Percentiles rank a stretch among this genome's conserved stretches.
Evolutionary conservation across 495 filamentous ascomycete genomes (phyloP).

Genomic region (Aspergillus hancockii): DNA sequence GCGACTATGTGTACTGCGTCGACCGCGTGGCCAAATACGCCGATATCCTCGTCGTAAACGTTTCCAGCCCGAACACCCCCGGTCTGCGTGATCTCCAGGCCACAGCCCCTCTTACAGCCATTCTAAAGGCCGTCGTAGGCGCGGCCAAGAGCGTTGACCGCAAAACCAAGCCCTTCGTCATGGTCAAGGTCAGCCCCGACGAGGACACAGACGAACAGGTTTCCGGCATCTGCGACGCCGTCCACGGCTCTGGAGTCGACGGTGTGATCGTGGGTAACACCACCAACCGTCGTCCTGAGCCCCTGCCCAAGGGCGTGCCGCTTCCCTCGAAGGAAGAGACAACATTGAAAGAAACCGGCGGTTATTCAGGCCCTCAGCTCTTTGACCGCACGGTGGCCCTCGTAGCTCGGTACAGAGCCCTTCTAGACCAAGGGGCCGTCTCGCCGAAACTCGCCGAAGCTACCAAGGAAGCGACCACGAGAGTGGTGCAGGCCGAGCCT

Average conservation of each 20-base stretch:
- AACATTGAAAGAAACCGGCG: constrained; percentile 74
- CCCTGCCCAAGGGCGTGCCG: constrained; percentile 63
- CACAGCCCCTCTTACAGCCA: constrained; percentile 73
- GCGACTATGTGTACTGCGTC: constrained; percentile 87
- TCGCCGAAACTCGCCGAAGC: constrained; percentile 20
- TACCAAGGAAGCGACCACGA: constrained; percentile 14
- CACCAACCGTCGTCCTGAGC: constrained; percentile 73
- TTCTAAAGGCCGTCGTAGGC: constrained; percentile 79
- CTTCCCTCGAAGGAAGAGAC: constrained; percentile 66
- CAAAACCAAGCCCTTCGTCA: constrained; percentile 75
- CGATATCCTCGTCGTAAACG: constrained; percentile 94
- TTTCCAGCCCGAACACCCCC: constrained; percentile 94
- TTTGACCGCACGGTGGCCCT: constrained; percentile 75
- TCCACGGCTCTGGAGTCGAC: constrained; percentile 81
- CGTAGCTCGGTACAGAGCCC: constrained; percentile 73
- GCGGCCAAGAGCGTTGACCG: constrained; percentile 67
- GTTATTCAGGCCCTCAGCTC: constrained; percentile 86
- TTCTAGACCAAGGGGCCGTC: constrained; percentile 58
- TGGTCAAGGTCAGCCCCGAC: constrained; percentile 97
- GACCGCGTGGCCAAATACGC: constrained; percentile 79
- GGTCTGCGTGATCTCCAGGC: constrained; percentile 84
- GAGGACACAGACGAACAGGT: constrained; percentile 84
- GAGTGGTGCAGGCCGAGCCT: constrained; percentile 13
- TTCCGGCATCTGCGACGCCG: constrained; percentile 81
- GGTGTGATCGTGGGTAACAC: constrained; percentile 98